Evolutionary conservation across 2,329 filamentous ascomycete genomes (phyloP), one percentile per base, ranked within the genome.

Genomic region (Trichoderma harzianum): DNA sequence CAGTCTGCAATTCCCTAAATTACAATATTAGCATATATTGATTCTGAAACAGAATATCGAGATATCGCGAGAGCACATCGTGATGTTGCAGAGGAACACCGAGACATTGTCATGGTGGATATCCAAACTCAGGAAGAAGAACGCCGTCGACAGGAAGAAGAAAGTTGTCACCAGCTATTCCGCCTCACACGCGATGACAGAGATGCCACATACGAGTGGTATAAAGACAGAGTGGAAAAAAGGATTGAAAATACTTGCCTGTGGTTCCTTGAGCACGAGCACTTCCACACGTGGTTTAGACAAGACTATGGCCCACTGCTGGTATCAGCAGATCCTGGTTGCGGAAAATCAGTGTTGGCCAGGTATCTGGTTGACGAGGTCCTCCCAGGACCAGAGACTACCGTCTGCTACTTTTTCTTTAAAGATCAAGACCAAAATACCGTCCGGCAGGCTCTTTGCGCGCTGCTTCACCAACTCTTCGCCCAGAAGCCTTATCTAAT

Each of bases 331-430:
- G 81, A 83, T 72, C 81, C 81, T 28, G 82, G 81, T 0, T 83
- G 80, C 64, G 80, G 82, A 3, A 83, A 83, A 72, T 83, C 81
- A 0, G 80, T 80, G 0, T 66, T 83, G 43, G 78, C 82, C 10
- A 80, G 76, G 57, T 79, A 78, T 58, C 76, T 83, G 0, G 73
- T 82, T 21, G 77, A 82, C 55, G 36, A 76, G 7, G 68, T 53
- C 7, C 72, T 82, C 1, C 75, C 74, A 32, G 18, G 21, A 6
- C 0, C 53, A 57, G 53, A 69, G 1, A 60, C 73, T 69, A 78
- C 76, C 0, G 76, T 82, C 3, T 83, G 81, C 73, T 84, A 84
- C 75, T 84, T 83, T 71, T 85, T 84, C 71, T 84, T 84, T 75
- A 83, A 83, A 71, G 80, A 82, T 39, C 72, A 79, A 69, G 77